phyloP scores from a whole-genome alignment of 805 yeast species.

The Diddensiella transvaalensis region DNA sequence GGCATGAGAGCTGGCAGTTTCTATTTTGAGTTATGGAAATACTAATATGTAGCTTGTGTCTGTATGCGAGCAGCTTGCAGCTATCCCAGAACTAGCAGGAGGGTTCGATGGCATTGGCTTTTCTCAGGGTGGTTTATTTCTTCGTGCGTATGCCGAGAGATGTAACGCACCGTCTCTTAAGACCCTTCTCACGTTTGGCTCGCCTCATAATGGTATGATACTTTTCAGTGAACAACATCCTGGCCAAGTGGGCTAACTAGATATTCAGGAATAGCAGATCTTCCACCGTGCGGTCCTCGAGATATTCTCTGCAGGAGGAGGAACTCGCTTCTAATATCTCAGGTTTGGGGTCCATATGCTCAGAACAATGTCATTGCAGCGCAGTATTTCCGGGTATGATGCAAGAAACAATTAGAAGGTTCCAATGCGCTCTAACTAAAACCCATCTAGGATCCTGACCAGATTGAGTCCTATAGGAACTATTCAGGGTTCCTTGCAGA shows the following conservation, averaged over 20 bases:
- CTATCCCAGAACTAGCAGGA: constrained; percentile 41
- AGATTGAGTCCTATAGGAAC: constrained; percentile 52
- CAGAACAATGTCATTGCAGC: constrained; percentile 65
- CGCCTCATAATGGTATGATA: constrained; percentile 68
- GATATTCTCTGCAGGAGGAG: constrained; percentile 60
- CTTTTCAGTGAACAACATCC: not conserved
- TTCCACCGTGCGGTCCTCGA: constrained; percentile 52
- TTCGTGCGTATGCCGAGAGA: constrained; percentile 61
- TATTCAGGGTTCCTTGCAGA: constrained; percentile 59
- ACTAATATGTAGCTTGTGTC: constrained; percentile 32
- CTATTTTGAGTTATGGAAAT: not conserved
- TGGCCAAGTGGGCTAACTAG: not conserved
- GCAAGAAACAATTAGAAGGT: too few species aligned
- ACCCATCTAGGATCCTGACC: constrained; percentile 40
- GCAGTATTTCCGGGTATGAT: constrained; percentile 61
- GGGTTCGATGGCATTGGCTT: constrained; percentile 77
- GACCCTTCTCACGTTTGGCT: constrained; percentile 68
- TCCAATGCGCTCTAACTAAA: not conserved
- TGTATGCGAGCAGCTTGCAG: constrained; percentile 53
- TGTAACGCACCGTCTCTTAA: constrained; percentile 47
- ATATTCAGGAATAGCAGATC: constrained; percentile 45
- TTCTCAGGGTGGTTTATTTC: constrained; percentile 80
- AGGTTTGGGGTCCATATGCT: constrained; percentile 55
- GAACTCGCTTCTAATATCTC: constrained; percentile 52
- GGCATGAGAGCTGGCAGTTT: not conserved